A percentile compares a stretch with the other conserved stretches of the same genome.
These are phyloP conservation scores for cucumber (Cucumis sativus) DNA, from an alignment of 306 rosid genomes.

Conservation along the genomic window Cucumber_9930_V3 NC_026661.2:16753501-16754000, in stretches of 20 bases:
- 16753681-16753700: constrained; percentile 77
- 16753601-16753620: constrained; percentile 29
- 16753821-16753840: not conserved
- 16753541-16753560: not conserved
- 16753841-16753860: not conserved
- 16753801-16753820: too few relatives aligned
- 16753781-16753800: not conserved
- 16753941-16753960: not conserved
- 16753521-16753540: not conserved
- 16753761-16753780: not conserved
- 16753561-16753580: not conserved
- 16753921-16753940: not conserved
- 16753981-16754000: too few relatives aligned
- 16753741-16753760: constrained; percentile 96
- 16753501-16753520: constrained; percentile 38
- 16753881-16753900: too few relatives aligned
- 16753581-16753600: not conserved
- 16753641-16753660: constrained; percentile 71
- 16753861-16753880: not conserved
- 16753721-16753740: constrained; percentile 95
- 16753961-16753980: too few relatives aligned
- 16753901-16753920: not conserved
- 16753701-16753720: constrained; percentile 99
- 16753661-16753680: constrained; percentile 60
- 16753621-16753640: constrained; percentile 33